Conservation (phyloP, 345 rosid species). For the Abelmoschus esculentus region DNA sequence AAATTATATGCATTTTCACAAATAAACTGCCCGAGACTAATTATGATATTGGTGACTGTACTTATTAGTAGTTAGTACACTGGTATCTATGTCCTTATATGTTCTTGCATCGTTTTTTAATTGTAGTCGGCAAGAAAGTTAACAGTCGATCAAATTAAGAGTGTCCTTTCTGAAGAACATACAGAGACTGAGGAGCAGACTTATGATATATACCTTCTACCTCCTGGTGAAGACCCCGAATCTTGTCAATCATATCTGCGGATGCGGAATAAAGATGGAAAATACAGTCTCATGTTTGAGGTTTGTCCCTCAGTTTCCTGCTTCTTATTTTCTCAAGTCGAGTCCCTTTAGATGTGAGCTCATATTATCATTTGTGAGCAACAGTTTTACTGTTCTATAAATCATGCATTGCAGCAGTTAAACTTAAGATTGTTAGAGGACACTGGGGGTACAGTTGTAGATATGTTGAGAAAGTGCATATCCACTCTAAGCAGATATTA, state of each 20-base stretch:
- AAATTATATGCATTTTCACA: neutral
- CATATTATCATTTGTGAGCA: neutral
- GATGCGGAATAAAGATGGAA: constrained; percentile 98
- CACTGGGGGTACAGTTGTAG: neutral
- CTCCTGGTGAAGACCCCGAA: constrained; percentile 98
- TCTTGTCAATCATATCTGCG: constrained; percentile 94
- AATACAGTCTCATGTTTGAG: constrained; percentile 99
- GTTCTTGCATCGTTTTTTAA: constrained; percentile 18
- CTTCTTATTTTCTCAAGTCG: neutral
- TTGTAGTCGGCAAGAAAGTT: constrained; percentile 73
- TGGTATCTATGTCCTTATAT: constrained; percentile 11
- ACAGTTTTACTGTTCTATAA: neutral
- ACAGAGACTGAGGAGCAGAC: constrained; percentile 74
- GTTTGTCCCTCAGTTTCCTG: constrained; percentile 30
- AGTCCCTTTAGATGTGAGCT: neutral
- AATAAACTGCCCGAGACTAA: too few relatives aligned
- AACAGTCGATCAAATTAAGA: constrained; percentile 61
- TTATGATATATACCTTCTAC: constrained; percentile 94
- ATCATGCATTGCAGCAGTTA: neutral
- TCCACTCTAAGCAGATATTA: neutral
- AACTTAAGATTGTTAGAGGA: neutral
- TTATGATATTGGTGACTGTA: neutral
- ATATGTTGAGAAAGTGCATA: neutral
- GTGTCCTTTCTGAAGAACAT: constrained; percentile 54
- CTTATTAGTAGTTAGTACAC: constrained; percentile 1